Conservation (phyloP, 2,329 filamentous ascomycete species). For the Phialophora chinensis region DNA sequence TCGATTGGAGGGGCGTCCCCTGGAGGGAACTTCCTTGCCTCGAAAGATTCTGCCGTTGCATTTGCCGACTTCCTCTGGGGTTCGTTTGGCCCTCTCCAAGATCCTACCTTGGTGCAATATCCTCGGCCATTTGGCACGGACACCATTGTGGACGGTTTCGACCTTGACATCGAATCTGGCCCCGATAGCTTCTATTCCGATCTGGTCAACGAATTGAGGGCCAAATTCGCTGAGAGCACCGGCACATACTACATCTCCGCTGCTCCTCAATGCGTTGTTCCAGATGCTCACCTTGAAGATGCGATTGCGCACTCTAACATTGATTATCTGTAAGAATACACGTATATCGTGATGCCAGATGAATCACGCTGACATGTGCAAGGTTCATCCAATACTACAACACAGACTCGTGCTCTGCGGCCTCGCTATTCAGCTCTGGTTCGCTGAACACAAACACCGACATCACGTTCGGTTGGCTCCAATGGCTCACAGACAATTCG, state of each 20-base stretch:
- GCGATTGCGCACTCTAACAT: constrained; percentile 55
- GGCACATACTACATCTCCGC: constrained; percentile 67
- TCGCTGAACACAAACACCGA: constrained; percentile 49
- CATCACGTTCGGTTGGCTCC: constrained; percentile 53
- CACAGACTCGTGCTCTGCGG: constrained; percentile 57
- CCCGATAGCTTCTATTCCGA: constrained; percentile 63
- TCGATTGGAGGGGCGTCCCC: constrained; percentile 74
- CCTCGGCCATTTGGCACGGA: constrained; percentile 68
- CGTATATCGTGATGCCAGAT: background rate
- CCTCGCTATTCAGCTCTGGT: constrained; percentile 41
- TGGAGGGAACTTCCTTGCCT: constrained; percentile 71
- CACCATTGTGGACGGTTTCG: constrained; percentile 73
- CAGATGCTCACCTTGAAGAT: constrained; percentile 59
- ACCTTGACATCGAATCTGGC: constrained; percentile 73
- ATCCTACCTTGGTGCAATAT: constrained; percentile 42
- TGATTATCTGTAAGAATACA: constrained; percentile 53
- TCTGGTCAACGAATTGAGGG: constrained; percentile 67
- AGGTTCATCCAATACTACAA: constrained; percentile 63
- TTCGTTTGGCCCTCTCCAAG: constrained; percentile 68
- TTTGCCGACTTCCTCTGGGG: constrained; percentile 71
- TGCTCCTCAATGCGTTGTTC: constrained; percentile 72
- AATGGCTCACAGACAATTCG: constrained; percentile 45
- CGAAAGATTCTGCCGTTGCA: constrained; percentile 56
- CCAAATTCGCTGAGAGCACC: constrained; percentile 55
- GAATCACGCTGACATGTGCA: constrained; percentile 8